Base-by-base conservation (phyloP, 768 basidiomycete species). In the Tricholoma matsutake region DNA sequence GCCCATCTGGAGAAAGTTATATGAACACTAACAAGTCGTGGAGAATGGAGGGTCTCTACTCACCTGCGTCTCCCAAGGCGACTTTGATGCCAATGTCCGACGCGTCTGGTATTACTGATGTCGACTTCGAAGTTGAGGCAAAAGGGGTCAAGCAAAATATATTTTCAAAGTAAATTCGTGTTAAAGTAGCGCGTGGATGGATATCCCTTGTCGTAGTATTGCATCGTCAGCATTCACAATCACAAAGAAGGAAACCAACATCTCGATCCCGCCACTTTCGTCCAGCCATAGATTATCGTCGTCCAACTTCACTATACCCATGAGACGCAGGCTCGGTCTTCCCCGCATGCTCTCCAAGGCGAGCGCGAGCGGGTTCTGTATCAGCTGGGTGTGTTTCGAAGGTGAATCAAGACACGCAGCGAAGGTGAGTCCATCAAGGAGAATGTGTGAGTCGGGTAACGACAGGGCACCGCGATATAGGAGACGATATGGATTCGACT, bases 271-370 rank as follows among this genome's bases (percentile, higher is more conserved):
- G 14, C 82, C 84, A 37, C 77, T 77, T 49, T 81, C 79, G 69
- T 92, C 90, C 61, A 85, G 70, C 74, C 82, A 87, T 0, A 89
- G 68, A 11, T 64, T 60, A 16, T 54, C 56, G 56, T 87, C 83
- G 37, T 76, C 69, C 39, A 90, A 71, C 29, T 75, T 77, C 16
- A 83, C 79, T 0, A 78, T 76, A 2, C 84, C 87, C 54, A 84
- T 75, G 61, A 89, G 81, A 35, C 83, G 78, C 18, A 92, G 72
- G 25, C 82, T 81, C 1, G 86, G 87, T 18, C 88, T 73, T 16
- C 89, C 87, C 39, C 89, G 89, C 89, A 92, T 91, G 71, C 85
- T 89, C 72, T 92, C 91, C 55, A 92, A 70, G 0, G 88, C 86
- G 20, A 92, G 72, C 3, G 91, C 87, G 11, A 92, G 76, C 0